Evolutionary conservation across 164 flowering plant species (phyloP).

Genomic region (Nelumbo lutea): DNA sequence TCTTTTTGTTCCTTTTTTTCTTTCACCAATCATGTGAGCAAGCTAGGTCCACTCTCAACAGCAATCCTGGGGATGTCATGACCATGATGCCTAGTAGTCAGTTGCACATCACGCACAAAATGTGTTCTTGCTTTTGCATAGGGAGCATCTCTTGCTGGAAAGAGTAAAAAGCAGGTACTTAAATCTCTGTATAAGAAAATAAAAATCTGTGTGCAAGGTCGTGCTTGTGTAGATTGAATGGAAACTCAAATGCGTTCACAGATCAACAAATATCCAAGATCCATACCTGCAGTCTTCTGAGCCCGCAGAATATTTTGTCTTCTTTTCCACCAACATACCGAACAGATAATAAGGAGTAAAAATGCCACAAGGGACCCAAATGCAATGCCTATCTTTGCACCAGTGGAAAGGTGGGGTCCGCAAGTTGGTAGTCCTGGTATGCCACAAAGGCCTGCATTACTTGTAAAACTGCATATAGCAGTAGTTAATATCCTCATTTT

Average conservation of each 20-base stretch:
- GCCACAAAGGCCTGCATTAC: conserved; percentile 92
- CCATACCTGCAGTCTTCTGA: conserved; percentile 74
- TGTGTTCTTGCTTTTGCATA: conserved; percentile 95
- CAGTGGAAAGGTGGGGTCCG: conserved; percentile 74
- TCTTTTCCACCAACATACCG: conserved; percentile 79
- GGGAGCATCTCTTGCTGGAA: conserved; percentile 94
- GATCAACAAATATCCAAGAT: background rate
- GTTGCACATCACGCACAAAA: conserved; percentile 76
- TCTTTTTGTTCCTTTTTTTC: too few relatives aligned
- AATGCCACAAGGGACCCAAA: conserved; percentile 41
- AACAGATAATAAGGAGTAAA: conserved; percentile 46
- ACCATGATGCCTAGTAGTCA: conserved; percentile 47
- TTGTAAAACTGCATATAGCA: conserved; percentile 66
- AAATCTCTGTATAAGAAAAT: background rate
- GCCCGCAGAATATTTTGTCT: conserved; percentile 88
- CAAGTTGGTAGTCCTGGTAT: conserved; percentile 88
- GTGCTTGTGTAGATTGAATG: background rate
- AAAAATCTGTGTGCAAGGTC: background rate
- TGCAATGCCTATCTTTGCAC: conserved; percentile 69
- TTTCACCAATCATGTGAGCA: conserved; percentile 50
- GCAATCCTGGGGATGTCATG: conserved; percentile 59
- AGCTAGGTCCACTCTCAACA: conserved; percentile 76
- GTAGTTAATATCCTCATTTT: conserved; percentile 8
- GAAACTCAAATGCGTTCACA: background rate
- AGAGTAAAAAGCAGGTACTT: background rate